Conservation (phyloP, 23 red algal genomes). For the Gracilaria gracilis region DNA sequence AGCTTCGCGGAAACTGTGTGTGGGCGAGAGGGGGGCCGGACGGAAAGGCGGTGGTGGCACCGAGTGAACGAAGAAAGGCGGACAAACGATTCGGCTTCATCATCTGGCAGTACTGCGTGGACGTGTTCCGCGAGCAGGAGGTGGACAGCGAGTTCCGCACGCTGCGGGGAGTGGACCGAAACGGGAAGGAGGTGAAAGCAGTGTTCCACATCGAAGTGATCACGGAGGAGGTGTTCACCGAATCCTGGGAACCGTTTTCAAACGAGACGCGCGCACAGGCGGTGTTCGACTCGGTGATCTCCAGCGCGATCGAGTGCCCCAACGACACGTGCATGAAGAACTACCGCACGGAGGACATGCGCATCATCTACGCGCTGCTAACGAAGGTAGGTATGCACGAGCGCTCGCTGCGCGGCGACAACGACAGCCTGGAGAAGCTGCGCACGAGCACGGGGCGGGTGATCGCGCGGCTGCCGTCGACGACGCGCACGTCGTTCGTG, state of each 20-base stretch:
- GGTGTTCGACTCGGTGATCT: not conserved
- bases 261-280: not conserved
- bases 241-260: conserved; percentile 22
- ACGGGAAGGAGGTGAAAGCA: not conserved
- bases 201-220: conserved; percentile 38
- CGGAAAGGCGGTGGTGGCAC: not conserved
- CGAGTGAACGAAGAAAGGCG: not conserved
- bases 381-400: not conserved
- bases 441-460: not conserved
- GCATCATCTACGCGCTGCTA: not conserved
- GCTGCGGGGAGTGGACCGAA: not conserved
- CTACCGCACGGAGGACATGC: conserved; percentile 15
- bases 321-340: conserved; percentile 1
- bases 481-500: not conserved
- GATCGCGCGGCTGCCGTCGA: not conserved
- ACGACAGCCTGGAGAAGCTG: not conserved
- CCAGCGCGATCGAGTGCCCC: not conserved
- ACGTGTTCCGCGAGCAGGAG: not conserved
- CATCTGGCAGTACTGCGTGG: conserved; percentile 31
- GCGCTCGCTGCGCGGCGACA: not conserved
- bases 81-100: not conserved
- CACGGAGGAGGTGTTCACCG: conserved; percentile 15
- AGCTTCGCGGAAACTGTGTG: conserved; percentile 17
- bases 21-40: not conserved
- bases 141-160: conserved; percentile 18